These are phyloP conservation scores for Dacryopinax spathularia DNA, from an alignment of 768 basidiomycete species.

Conservation along the genomic window DNA sequence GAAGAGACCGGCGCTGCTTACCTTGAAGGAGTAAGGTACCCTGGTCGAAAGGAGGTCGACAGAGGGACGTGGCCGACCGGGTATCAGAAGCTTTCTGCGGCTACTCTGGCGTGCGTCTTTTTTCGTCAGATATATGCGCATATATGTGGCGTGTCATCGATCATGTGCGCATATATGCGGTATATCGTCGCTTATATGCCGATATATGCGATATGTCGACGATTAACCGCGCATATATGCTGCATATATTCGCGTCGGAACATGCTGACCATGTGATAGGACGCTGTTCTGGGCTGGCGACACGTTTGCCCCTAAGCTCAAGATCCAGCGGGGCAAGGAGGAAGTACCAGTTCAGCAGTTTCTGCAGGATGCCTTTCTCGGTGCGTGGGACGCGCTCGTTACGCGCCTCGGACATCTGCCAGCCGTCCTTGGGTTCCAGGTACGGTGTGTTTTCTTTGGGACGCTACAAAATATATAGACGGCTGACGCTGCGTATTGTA, in stretches of 20 bases:
- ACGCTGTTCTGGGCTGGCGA: conserved; percentile 92
- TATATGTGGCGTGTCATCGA: background rate
- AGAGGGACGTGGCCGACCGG: conserved; percentile 85
- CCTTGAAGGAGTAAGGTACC: conserved; percentile 62
- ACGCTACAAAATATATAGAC: background rate
- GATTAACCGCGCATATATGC: conserved; percentile 6
- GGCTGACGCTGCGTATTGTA: conserved; percentile 22
- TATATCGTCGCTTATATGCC: background rate
- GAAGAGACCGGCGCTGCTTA: conserved; percentile 81
- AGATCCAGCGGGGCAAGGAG: conserved; percentile 32
- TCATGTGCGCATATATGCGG: conserved; percentile 7
- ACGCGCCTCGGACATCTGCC: conserved; percentile 57
- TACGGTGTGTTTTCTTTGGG: conserved; percentile 21
- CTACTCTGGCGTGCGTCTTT: conserved; percentile 56
- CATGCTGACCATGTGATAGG: conserved; percentile 29
- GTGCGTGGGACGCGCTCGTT: conserved; percentile 58
- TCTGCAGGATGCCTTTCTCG: conserved; percentile 67
- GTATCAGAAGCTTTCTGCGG: conserved; percentile 82
- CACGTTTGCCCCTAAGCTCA: conserved; percentile 64
- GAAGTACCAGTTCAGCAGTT: conserved; percentile 61
- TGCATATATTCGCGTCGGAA: too few relatives aligned
- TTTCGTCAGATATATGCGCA: background rate
- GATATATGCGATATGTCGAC: background rate
- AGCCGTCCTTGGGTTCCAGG: conserved; percentile 81
- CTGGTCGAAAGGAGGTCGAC: conserved; percentile 62